Evolutionary conservation across 169 alveolate genomes (phyloP).

Genomic region (Plasmodium gallinaceum): DNA sequence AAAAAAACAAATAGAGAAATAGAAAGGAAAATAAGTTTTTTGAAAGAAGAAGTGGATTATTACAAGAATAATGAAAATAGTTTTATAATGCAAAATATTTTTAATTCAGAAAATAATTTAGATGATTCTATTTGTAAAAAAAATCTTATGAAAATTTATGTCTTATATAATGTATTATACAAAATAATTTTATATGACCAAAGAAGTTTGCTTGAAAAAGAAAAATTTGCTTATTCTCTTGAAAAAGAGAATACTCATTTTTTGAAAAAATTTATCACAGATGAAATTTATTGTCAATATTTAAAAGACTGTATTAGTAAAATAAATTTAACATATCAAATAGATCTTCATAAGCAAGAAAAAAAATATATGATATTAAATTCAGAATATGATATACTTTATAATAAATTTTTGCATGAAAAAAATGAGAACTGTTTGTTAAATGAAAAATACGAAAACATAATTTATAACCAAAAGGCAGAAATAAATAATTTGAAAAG

Average conservation of each 20-base stretch:
- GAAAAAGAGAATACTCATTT: slow-evolving; percentile 76
- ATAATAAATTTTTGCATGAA: slow-evolving; percentile 51
- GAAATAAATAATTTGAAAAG: slow-evolving; percentile 65
- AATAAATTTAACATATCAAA: slow-evolving; percentile 73
- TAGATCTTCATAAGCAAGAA: slow-evolving; percentile 76
- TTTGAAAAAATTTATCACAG: slow-evolving; percentile 73
- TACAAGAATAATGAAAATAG: slow-evolving; percentile 76
- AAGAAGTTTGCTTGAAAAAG: slow-evolving; percentile 39
- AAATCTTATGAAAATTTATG: slow-evolving; percentile 40
- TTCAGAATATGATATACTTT: slow-evolving; percentile 71
- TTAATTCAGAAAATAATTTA: slow-evolving; percentile 67
- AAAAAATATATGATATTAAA: slow-evolving; percentile 66
- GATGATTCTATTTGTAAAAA: slow-evolving; percentile 62
- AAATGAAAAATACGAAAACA: slow-evolving; percentile 73
- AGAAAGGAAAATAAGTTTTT: slow-evolving; percentile 54
- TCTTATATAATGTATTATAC: slow-evolving; percentile 51
- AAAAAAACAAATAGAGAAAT: slow-evolving; percentile 64
- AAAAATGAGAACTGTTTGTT: slow-evolving; percentile 62
- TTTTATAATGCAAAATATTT: slow-evolving; percentile 72
- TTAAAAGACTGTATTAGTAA: slow-evolving; percentile 76
- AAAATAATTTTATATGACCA: slow-evolving; percentile 73
- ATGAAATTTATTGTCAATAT: slow-evolving; percentile 67
- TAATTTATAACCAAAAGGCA: slow-evolving; percentile 62
- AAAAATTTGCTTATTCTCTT: slow-evolving; percentile 42
- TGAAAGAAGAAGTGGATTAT: slow-evolving; percentile 74